Base-by-base conservation (phyloP, 495 filamentous ascomycete genomes). In the Annulohypoxylon bovei region DNA sequence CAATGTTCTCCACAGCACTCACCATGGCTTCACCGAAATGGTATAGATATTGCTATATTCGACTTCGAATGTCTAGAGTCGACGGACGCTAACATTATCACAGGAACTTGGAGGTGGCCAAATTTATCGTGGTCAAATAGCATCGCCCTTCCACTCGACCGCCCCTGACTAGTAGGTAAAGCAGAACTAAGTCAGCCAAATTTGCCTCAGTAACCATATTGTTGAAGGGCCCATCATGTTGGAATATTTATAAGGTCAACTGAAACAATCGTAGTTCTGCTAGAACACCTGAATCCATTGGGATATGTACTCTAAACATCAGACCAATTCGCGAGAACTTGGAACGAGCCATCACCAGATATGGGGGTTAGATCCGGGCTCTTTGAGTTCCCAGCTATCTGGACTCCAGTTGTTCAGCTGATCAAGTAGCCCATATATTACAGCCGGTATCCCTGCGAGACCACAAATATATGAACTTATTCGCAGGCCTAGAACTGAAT, bases 401-500 rank as follows among this genome's bases (percentile, higher is more conserved):
- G 11, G 12, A 47, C 16, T 49, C 33, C 23, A 39, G 39, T 33
- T 9, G n/a, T 33, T 60, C 57, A 49, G 57, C 27, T 60, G 42
- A 35, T n/a, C 37, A 33, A 18, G 25, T 16, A 1, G 20, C 27
- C 18, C 27, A 28, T 30, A 6, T 16, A 9, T 28, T 46, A 32
- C 25, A 12, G 5, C 39, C 12, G n/a, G 4, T 7, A 62, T 50
- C 44, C 44, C 12, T 50, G 32, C 25, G 23, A 32, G 5, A 37
- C 18, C 23, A 27, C 16, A 49, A 44, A 39, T 20, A 44, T 50
- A 28, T 6, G 47, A 32, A 53, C 28, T 28, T 30, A 40, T 28
- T 32, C 14, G n/a, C 4, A 49, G 42, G 8, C 52, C 20, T 42
- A 20, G 11, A 50, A 23, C 20, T 55, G 64, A 67, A 8, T 61